Conservation (phyloP, 2,329 filamentous ascomycete genomes). For the Elsinoe perseae region DNA sequence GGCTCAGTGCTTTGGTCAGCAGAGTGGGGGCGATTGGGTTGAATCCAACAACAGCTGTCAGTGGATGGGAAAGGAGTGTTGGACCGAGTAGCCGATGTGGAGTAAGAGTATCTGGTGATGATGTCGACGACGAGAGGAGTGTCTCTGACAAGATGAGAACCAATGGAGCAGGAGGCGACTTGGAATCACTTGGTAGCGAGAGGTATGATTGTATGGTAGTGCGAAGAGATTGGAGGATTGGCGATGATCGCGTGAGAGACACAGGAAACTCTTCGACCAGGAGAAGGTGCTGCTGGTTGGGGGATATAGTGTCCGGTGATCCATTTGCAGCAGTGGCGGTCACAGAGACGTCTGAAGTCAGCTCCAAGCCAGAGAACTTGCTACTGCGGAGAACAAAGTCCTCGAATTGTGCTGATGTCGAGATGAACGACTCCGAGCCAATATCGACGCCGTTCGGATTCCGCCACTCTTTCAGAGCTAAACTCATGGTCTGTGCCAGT, state of each 20-base stretch:
- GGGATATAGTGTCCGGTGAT: not conserved
- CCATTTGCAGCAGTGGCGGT: constrained; percentile 16
- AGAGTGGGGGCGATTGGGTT: constrained; percentile 84
- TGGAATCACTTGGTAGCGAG: constrained; percentile 38
- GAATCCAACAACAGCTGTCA: constrained; percentile 77
- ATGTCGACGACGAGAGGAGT: constrained; percentile 73
- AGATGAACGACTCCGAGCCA: constrained; percentile 55
- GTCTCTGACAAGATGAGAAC: constrained; percentile 91
- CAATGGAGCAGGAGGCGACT: constrained; percentile 46
- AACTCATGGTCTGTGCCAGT: constrained; percentile 67
- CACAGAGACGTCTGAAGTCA: constrained; percentile 23
- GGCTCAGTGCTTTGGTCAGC: constrained; percentile 73
- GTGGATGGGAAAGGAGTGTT: constrained; percentile 73
- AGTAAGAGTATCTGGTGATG: constrained; percentile 84
- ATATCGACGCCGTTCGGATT: constrained; percentile 63
- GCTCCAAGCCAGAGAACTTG: constrained; percentile 65
- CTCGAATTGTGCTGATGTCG: constrained; percentile 74
- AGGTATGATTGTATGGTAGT: constrained; percentile 68
- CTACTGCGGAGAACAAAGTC: constrained; percentile 81
- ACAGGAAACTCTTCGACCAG: constrained; percentile 46
- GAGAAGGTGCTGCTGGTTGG: constrained; percentile 35
- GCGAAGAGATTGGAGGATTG: constrained; percentile 51
- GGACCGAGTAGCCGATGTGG: constrained; percentile 82
- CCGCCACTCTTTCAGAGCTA: constrained; percentile 80
- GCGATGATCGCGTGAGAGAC: constrained; percentile 40